phyloP scores from a whole-genome alignment of 2,329 filamentous ascomycete genomes.

The Aspergillus quadrilineatus region DNA sequence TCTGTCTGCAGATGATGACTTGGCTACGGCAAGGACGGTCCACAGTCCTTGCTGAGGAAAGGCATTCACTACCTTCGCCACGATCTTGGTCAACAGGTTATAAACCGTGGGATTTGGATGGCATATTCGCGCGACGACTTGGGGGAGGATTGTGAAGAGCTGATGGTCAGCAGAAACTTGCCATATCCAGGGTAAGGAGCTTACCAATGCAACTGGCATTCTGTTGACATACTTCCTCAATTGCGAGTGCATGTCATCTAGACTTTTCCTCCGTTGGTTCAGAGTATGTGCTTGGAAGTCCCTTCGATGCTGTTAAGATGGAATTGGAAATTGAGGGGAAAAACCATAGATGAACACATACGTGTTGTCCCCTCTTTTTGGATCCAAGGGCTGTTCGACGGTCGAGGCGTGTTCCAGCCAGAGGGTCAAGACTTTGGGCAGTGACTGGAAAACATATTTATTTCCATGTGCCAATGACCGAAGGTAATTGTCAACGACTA shows the following conservation, averaged over 20 bases:
- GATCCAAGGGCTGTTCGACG: slow-evolving; percentile 60
- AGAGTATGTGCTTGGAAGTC: slow-evolving; percentile 50
- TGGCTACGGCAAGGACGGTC: slow-evolving; percentile 84
- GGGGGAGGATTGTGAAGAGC: slow-evolving; percentile 69
- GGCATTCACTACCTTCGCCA: slow-evolving; percentile 79
- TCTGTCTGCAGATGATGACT: slow-evolving; percentile 72
- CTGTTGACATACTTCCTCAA: slow-evolving; percentile 72
- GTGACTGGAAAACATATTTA: slow-evolving; percentile 93
- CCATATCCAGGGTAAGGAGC: slow-evolving; percentile 2
- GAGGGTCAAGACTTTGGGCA: slow-evolving; percentile 86
- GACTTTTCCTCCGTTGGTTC: slow-evolving; percentile 59
- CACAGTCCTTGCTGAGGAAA: slow-evolving; percentile 91
- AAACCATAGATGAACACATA: slow-evolving; percentile 24
- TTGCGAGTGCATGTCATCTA: slow-evolving; percentile 69
- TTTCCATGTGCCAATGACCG: slow-evolving; percentile 83
- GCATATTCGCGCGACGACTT: slow-evolving; percentile 93
- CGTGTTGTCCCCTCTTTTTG: slow-evolving; percentile 49
- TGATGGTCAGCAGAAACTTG: slow-evolving; percentile 28
- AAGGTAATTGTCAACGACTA: slow-evolving; percentile 92
- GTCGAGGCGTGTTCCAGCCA: slow-evolving; percentile 90
- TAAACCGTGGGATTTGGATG: slow-evolving; percentile 79
- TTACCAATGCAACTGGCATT: slow-evolving; percentile 48
- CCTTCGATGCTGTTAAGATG: slow-evolving; percentile 19
- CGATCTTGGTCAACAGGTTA: slow-evolving; percentile 72
- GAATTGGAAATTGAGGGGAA: neutral